phyloP scores from a whole-genome alignment of 768 basidiomycete genomes.

The Mycena leptocephala region DNA sequence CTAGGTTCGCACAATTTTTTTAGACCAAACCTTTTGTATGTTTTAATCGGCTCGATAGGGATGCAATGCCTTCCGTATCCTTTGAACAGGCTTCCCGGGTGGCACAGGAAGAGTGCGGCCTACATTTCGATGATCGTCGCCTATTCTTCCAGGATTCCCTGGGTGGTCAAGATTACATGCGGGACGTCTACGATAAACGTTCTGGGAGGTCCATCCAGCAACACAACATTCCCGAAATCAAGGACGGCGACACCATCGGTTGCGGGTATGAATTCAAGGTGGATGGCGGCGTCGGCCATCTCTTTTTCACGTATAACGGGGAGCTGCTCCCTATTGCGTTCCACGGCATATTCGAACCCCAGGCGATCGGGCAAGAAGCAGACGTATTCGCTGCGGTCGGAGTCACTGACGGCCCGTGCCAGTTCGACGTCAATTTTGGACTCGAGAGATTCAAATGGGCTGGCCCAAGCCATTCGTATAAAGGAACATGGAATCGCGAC shows the following conservation, averaged over 20 bases:
- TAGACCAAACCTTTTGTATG: neutral
- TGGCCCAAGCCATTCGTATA: neutral
- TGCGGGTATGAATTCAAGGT: slow-evolving; percentile 27
- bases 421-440: slow-evolving; percentile 32
- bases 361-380: neutral
- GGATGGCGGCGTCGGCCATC: slow-evolving; percentile 8
- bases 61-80: slow-evolving; percentile 37
- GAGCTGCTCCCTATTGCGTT: slow-evolving; percentile 19
- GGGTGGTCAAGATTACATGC: slow-evolving; percentile 25
- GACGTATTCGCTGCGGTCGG: slow-evolving; percentile 34
- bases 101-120: slow-evolving; percentile 33
- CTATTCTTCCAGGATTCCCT: slow-evolving; percentile 30
- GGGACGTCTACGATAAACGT: neutral
- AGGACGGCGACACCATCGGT: too few relatives aligned
- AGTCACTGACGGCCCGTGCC: slow-evolving; percentile 22
- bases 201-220: too few relatives aligned
- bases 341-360: slow-evolving; percentile 20
- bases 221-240: too few relatives aligned
- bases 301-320: slow-evolving; percentile 35
- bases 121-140: slow-evolving; percentile 34
- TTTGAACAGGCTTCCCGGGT: slow-evolving; percentile 31
- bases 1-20: neutral
- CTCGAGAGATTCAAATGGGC: slow-evolving; percentile 14
- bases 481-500: neutral
- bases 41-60: neutral